Base-by-base conservation (phyloP, 2,329 filamentous ascomycete genomes). In the Colletotrichum tropicale region DNA sequence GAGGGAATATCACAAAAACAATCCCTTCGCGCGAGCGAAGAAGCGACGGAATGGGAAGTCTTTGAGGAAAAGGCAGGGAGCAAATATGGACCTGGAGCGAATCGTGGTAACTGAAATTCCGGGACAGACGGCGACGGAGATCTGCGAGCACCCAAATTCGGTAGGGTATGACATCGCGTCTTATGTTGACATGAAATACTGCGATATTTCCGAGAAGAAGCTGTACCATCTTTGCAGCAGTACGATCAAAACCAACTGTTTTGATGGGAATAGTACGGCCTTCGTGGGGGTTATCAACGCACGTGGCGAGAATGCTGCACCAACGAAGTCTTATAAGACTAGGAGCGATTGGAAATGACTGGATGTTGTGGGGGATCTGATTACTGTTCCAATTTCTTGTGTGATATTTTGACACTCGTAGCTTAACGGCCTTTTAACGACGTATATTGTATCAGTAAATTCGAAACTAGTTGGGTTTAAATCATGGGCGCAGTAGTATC, bases 91-190 rank as follows among this genome's bases (percentile, higher is more conserved):
- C 6, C 26, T 60, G n/a, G 71, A 74, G 8, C 66, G 69, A 7
- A 32, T 70, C 1, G 60, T 70, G 24, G 48, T 74, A 1, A 74
- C 66, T 15, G 66, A 70, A 48, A 64, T 74, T 10, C 36, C 66
- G 4, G 71, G 66, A 9, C 71, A 74, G 43, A 74, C 71, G 24
- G 71, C 71, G 1, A 32, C 18, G 7, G 71, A 60, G 16, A 36
- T 74, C 8, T 74, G 66, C 26, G 43, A 70, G 52, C 30, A 74
- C 32, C 58, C 48, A 3, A 65, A 60, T 34, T 74, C 71, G 2
- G 43, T 43, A 8, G 71, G 71, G 1, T 74, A 65, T 5, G 71
- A 74, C 66, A 74, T 74, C 7, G 71, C 38, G 12, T 74, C 71
- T 1, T 74, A 65, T 18, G 48, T 70, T 4, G 66, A 74, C 48